Evolutionary conservation across 2,329 filamentous ascomycete species (phyloP), one percentile per base, ranked within the genome.

Genomic region (Phymatotrichopsis omnivora): DNA sequence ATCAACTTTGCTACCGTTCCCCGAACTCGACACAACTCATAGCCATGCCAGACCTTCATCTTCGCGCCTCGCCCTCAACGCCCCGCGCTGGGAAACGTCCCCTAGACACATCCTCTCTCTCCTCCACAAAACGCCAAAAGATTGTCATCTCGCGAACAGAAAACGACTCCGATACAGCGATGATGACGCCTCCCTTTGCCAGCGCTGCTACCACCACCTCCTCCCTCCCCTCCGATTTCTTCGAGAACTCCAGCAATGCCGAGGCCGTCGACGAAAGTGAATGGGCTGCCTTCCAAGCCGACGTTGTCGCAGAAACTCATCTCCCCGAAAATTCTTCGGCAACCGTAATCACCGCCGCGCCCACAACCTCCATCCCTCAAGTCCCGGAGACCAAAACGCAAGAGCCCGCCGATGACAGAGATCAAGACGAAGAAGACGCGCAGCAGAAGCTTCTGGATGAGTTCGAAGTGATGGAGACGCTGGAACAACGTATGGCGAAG

Each of bases 221-320:
- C 31, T 40, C 39, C 37, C 49, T 56, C 38, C 55, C 54, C 11
- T 51, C 56, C 29, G 52, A 54, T 49, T 60, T 60, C 40, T 60
- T 60, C 51, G 50, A 49, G 11, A 33, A 50, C 25, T 16, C 31
- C 44, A 11, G 44, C 49, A n/a, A 44, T 53, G 14, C 47, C 45
- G 24, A 32, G 52, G 65, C 66, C 30, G 65, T 84, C 7, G 77
- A 87, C 60, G 84, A 93, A 59, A 76, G 80, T 42, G 83, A 91
- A 63, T 91, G 83, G 82, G 81, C 83, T 2, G 83, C 84, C 7
- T 93, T 93, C 60, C 81, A 94, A 61, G 82, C 82, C 2, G 84
- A 93, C 42, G 78, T 93, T 44, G 80, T 77, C 6, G 60, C 62
- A 12, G 58, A 63, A 32, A 52, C 57, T 17, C 59, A 60, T 17